Evolutionary conservation across 306 rosid genomes (phyloP).

Genomic region (Lathyrus sativus): DNA sequence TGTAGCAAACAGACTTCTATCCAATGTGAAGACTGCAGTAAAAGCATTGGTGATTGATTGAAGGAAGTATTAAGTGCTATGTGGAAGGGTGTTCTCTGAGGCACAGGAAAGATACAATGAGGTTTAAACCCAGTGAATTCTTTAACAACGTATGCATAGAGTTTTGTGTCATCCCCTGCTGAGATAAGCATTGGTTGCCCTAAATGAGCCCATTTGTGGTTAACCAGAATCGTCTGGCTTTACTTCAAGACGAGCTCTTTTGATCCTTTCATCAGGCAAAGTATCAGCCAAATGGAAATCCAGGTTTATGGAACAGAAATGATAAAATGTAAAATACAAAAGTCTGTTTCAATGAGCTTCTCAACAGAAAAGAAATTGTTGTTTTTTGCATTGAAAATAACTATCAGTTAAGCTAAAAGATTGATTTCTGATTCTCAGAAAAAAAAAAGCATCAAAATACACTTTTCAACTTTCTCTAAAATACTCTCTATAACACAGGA

Average conservation of each 20-base stretch:
- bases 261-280: slow-evolving; percentile 59
- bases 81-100: slow-evolving; percentile 84
- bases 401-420: neutral
- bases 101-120: slow-evolving; percentile 93
- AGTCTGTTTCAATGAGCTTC: slow-evolving; percentile 10
- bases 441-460: slow-evolving; percentile 5
- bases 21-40: slow-evolving; percentile 72
- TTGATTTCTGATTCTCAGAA: neutral
- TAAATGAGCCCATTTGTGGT: slow-evolving; percentile 86
- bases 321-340: slow-evolving; percentile 9
- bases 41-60: slow-evolving; percentile 65
- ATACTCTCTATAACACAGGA: neutral
- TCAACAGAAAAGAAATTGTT: neutral
- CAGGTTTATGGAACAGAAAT: slow-evolving; percentile 30
- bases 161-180: slow-evolving; percentile 95
- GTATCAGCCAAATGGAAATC: slow-evolving; percentile 52
- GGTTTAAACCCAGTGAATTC: slow-evolving; percentile 80
- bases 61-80: slow-evolving; percentile 65
- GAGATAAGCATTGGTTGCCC: slow-evolving; percentile 98
- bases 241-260: slow-evolving; percentile 52
- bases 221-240: slow-evolving; percentile 64
- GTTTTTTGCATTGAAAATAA: slow-evolving; percentile 21
- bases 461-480: neutral
- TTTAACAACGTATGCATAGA: slow-evolving; percentile 80
- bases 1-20: slow-evolving; percentile 64